These are phyloP conservation scores for Thymus mandschuricus DNA, from an alignment of 257 asterid species.

Conservation along the genomic window DNA sequence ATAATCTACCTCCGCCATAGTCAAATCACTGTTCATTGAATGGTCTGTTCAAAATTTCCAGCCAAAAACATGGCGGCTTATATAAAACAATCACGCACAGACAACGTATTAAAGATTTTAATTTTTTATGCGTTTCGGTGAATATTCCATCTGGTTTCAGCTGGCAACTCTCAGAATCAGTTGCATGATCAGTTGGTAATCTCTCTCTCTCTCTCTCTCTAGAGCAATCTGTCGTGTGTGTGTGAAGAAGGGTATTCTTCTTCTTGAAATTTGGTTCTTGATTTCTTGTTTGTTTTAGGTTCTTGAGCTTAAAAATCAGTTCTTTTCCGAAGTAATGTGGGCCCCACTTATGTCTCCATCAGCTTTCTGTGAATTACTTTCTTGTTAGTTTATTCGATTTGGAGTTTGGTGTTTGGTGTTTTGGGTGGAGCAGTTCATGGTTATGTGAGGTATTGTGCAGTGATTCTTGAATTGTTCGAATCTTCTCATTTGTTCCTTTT, in stretches of 20 bases:
- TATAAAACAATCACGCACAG: background rate
- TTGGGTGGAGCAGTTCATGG: background rate
- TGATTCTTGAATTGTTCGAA: slow-evolving; percentile 9
- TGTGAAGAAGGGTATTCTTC: background rate
- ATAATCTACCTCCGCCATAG: background rate
- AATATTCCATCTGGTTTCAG: slow-evolving; percentile 35
- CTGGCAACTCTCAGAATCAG: slow-evolving; percentile 36
- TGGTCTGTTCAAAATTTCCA: slow-evolving; percentile 37
- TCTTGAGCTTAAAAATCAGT: background rate
- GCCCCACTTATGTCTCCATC: slow-evolving; percentile 22
- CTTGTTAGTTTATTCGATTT: slow-evolving; percentile 6
- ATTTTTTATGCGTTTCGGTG: background rate
- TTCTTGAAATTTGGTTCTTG: slow-evolving; percentile 6
- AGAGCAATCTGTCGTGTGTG: slow-evolving; percentile 12
- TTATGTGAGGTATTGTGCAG: slow-evolving; percentile 11
- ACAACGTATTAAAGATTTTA: slow-evolving; percentile 9
- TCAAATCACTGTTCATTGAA: slow-evolving; percentile 12
- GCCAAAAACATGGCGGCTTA: slow-evolving; percentile 49
- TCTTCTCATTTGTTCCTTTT: background rate
- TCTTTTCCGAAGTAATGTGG: slow-evolving; percentile 26
- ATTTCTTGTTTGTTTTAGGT: slow-evolving; percentile 23
- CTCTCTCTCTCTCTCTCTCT: slow-evolving; percentile 18
- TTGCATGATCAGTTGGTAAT: slow-evolving; percentile 33
- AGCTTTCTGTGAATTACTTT: slow-evolving; percentile 14
- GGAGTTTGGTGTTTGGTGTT: slow-evolving; percentile 15